Evolutionary conservation across 148 eudicot species (phyloP).

Genomic region (Spergularia marina): DNA sequence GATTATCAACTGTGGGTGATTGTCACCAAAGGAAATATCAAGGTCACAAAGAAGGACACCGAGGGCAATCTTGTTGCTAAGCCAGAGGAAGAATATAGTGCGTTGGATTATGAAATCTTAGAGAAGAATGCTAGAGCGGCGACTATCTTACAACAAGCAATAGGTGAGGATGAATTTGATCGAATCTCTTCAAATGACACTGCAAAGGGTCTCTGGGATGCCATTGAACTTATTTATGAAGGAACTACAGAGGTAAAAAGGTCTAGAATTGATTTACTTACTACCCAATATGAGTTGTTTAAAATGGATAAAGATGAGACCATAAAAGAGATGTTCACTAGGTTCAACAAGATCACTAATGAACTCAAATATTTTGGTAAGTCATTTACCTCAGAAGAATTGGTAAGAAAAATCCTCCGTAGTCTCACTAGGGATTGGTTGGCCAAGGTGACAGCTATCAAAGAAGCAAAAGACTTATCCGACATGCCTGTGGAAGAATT

Average conservation of each 20-base stretch:
- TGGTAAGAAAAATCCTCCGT: background rate
- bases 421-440: background rate
- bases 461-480: background rate
- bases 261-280: background rate
- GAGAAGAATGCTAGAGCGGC: too few relatives aligned
- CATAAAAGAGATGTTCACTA: background rate
- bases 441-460: background rate
- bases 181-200: too few relatives aligned
- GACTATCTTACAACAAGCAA: too few relatives aligned
- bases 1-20: too few relatives aligned
- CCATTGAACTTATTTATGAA: background rate
- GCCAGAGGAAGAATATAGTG: too few relatives aligned
- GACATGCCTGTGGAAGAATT: too few relatives aligned
- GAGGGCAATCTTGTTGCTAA: too few relatives aligned
- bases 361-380: background rate
- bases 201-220: too few relatives aligned
- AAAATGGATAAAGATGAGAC: background rate
- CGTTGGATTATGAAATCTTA: background rate
- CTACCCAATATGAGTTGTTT: background rate
- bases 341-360: background rate
- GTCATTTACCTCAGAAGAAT: background rate
- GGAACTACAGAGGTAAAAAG: background rate
- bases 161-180: too few relatives aligned
- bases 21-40: too few relatives aligned
- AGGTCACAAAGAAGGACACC: too few relatives aligned